Evolutionary conservation across 2,329 filamentous ascomycete species (phyloP).

Genomic region (Fusarium coicis): DNA sequence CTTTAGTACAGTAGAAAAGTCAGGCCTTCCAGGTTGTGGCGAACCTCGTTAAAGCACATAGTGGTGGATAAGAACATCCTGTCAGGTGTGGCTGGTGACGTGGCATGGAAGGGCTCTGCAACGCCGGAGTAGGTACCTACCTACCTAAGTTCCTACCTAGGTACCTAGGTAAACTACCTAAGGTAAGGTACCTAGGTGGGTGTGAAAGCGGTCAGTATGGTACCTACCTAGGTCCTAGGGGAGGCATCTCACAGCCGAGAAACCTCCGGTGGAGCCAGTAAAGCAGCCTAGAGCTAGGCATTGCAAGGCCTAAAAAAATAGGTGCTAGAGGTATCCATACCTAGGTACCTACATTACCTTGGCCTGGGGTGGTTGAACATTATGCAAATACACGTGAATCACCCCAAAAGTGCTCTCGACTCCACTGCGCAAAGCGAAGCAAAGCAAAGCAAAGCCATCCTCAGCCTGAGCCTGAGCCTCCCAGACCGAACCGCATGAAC

Average conservation of each 20-base stretch:
- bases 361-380: constrained; percentile 6
- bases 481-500: constrained; percentile 44
- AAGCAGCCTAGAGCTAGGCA: constrained; percentile 5
- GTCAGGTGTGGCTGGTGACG: constrained; percentile 40
- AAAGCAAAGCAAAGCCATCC: constrained; percentile 17
- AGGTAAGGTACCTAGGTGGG: neutral
- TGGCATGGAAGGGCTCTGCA: constrained; percentile 20
- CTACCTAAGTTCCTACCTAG: too few species aligned
- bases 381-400: constrained; percentile 44
- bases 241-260: constrained; percentile 19
- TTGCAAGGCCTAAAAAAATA: constrained; percentile 15
- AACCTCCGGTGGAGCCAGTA: constrained; percentile 23
- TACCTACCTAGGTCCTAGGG: neutral
- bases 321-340: neutral
- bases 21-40: constrained; percentile 36
- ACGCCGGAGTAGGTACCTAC: neutral
- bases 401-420: constrained; percentile 8
- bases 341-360: neutral
- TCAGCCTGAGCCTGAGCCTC: constrained; percentile 18
- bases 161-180: too few species aligned
- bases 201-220: neutral
- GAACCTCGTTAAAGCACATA: constrained; percentile 33
- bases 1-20: constrained; percentile 25
- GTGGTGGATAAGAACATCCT: constrained; percentile 30
- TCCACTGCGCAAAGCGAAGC: constrained; percentile 33